Evolutionary conservation across 805 yeast species (phyloP).

Genomic region (Ogataea polymorpha): DNA sequence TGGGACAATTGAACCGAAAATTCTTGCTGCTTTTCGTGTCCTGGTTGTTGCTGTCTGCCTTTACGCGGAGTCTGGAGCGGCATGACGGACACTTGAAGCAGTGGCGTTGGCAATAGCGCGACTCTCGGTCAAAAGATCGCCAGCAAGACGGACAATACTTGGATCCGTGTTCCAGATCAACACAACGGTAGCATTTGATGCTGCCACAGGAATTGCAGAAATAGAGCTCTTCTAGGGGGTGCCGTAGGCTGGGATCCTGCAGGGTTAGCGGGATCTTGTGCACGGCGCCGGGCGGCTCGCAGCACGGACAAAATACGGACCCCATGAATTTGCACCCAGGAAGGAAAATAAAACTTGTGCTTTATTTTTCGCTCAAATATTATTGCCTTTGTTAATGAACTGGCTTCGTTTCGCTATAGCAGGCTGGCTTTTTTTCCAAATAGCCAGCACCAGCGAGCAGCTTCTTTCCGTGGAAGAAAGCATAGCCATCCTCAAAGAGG

Average conservation of each 20-base stretch:
- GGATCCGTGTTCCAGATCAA: slow-evolving; percentile 16
- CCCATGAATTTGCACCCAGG: slow-evolving; percentile 4
- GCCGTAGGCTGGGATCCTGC: slow-evolving; percentile 18
- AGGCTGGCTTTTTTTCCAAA: not conserved
- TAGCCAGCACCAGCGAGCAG: not conserved
- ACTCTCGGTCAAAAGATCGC: slow-evolving; percentile 6
- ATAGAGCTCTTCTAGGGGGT: slow-evolving; percentile 15
- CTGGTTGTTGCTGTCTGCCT: slow-evolving; percentile 14
- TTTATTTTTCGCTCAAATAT: not conserved
- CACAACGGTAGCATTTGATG: slow-evolving; percentile 30
- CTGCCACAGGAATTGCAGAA: slow-evolving; percentile 31
- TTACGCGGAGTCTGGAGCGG: slow-evolving; percentile 16
- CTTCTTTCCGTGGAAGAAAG: slow-evolving; percentile 8
- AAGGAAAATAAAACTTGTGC: not conserved
- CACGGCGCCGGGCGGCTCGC: slow-evolving; percentile 5
- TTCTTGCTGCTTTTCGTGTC: slow-evolving; percentile 25
- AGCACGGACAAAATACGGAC: slow-evolving; percentile 16
- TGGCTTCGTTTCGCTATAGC: not conserved
- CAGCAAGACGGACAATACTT: slow-evolving; percentile 32
- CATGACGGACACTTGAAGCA: slow-evolving; percentile 38
- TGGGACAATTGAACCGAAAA: slow-evolving; percentile 38
- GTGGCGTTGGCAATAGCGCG: slow-evolving; percentile 25
- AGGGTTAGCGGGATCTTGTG: slow-evolving; percentile 11
- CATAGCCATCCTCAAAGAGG: slow-evolving; percentile 7
- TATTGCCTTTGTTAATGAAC: slow-evolving; percentile 3